A percentile compares a stretch with the other conserved stretches of the same genome.
These are phyloP conservation scores for Penicillium silybi DNA, from an alignment of 495 filamentous ascomycete species.

Conservation along the genomic window DNA sequence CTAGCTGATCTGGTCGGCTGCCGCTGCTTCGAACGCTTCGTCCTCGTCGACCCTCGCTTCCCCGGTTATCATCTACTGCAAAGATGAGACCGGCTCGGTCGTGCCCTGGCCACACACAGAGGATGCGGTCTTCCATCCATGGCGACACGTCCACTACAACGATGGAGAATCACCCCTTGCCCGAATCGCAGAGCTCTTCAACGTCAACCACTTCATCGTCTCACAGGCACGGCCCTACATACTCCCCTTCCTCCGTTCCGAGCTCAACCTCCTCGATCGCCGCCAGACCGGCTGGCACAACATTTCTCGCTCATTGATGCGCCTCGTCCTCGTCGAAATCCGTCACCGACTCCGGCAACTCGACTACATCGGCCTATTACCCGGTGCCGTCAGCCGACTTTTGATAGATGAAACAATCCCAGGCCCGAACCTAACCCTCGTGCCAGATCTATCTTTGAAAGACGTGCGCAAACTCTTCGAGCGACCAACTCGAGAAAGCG, in stretches of 20 bases:
- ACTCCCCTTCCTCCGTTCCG: conserved; percentile 79
- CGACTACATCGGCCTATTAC: conserved; percentile 70
- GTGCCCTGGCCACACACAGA: conserved; percentile 72
- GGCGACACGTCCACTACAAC: conserved; percentile 63
- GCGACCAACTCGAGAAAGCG: conserved; percentile 66
- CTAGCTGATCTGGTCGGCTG: conserved; percentile 87
- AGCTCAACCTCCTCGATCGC: conserved; percentile 70
- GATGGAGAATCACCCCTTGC: conserved; percentile 77
- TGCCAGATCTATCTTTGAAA: conserved; percentile 67
- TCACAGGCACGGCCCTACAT: conserved; percentile 94
- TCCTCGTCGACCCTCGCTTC: conserved; percentile 57
- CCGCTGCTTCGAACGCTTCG: conserved; percentile 85
- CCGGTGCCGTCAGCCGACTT: conserved; percentile 65
- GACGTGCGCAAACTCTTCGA: conserved; percentile 78
- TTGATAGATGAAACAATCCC: conserved; percentile 86
- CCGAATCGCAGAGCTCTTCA: conserved; percentile 87
- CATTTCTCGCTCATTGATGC: conserved; percentile 58
- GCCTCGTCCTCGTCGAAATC: conserved; percentile 69
- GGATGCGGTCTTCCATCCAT: conserved; percentile 63
- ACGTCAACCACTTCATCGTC: conserved; percentile 97
- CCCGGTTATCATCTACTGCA: conserved; percentile 73
- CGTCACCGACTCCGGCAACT: conserved; percentile 80
- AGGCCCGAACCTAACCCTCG: conserved; percentile 72
- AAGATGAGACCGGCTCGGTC: conserved; percentile 72
- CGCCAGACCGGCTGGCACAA: conserved; percentile 56